Evolutionary conservation across 1,139 yeast genomes (phyloP).

Genomic region (Candida sp.): DNA sequence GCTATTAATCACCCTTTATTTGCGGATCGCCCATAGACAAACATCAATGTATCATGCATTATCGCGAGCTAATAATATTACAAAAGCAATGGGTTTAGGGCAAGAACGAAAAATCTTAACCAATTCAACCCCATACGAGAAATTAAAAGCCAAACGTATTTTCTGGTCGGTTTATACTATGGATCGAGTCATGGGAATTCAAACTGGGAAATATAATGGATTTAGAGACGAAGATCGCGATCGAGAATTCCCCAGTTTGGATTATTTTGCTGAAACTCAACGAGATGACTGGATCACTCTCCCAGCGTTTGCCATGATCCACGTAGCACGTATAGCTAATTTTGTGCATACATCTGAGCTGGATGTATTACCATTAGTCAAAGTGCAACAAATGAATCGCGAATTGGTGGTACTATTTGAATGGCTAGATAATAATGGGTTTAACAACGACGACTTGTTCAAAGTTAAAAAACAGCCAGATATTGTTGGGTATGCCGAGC

Average conservation of each 20-base stretch:
- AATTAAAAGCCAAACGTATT: conserved; percentile 47
- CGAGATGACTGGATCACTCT: conserved; percentile 55
- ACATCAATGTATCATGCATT: conserved; percentile 52
- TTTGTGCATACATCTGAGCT: conserved; percentile 26
- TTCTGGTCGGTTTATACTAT: conserved; percentile 58
- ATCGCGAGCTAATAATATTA: conserved; percentile 52
- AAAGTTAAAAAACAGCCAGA: conserved; percentile 6
- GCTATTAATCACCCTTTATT: conserved; percentile 51
- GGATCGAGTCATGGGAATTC: conserved; percentile 55
- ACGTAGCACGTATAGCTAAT: conserved; percentile 38
- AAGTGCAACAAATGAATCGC: conserved; percentile 32
- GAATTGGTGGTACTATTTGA: conserved; percentile 25
- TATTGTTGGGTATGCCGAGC: conserved; percentile 6
- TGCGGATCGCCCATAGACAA: conserved; percentile 57
- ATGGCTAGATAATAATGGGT: conserved; percentile 39
- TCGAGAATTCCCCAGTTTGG: conserved; percentile 31
- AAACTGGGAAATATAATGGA: conserved; percentile 49
- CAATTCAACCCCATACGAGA: conserved; percentile 40
- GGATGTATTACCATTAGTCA: conserved; percentile 25
- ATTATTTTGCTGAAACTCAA: conserved; percentile 21
- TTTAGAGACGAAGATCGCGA: conserved; percentile 34
- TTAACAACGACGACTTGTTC: conserved; percentile 28
- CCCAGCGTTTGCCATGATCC: conserved; percentile 48
- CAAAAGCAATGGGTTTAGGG: conserved; percentile 56
- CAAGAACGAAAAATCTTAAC: conserved; percentile 13